These are phyloP conservation scores for Aristolochia californica DNA, from an alignment of 164 flowering plant species.

Conservation along the genomic window DNA sequence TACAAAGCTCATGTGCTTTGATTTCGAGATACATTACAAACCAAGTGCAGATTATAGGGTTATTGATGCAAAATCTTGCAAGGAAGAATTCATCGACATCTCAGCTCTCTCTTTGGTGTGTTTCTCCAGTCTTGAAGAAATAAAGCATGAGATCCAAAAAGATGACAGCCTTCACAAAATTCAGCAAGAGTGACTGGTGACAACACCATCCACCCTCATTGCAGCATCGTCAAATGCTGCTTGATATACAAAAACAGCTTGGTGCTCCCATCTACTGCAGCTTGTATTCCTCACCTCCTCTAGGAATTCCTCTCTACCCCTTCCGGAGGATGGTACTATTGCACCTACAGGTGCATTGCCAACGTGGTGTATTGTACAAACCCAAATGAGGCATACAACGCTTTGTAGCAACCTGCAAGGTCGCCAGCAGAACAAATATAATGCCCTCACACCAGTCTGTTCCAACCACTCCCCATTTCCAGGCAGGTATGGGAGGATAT, in stretches of 20 bases:
- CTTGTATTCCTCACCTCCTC: neutral
- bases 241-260: neutral
- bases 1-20: neutral
- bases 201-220: neutral
- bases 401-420: neutral
- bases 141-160: neutral
- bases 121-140: neutral
- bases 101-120: neutral
- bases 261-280: neutral
- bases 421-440: neutral
- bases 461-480: neutral
- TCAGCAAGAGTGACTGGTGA: neutral
- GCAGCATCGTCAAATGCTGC: too few species aligned
- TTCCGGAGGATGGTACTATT: neutral
- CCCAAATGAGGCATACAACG: neutral
- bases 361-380: neutral
- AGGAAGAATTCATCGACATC: too few species aligned
- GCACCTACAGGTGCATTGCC: neutral
- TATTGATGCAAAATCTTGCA: neutral
- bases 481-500: neutral
- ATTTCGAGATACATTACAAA: neutral
- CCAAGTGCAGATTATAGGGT: neutral
- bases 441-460: too few species aligned
- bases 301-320: neutral
- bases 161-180: neutral